These are phyloP conservation scores for Rhytidhysteron rufulum DNA, from an alignment of 2,329 filamentous ascomycete genomes.

Conservation along the genomic window DNA sequence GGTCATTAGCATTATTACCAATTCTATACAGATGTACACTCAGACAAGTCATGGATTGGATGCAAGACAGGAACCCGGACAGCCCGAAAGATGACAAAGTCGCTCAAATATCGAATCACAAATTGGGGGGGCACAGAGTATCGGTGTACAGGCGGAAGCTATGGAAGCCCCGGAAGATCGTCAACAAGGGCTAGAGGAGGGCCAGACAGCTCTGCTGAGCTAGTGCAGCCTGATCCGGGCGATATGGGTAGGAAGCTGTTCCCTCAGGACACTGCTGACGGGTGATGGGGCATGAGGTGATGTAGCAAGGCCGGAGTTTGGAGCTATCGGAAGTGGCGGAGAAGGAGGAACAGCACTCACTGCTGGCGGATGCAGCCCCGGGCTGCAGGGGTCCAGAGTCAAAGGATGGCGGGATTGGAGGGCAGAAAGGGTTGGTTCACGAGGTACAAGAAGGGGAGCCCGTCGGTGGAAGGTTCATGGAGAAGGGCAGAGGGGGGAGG, in stretches of 20 bases:
- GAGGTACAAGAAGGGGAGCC: too few relatives aligned
- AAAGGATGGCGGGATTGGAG: too few relatives aligned
- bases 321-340: not conserved
- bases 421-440: too few relatives aligned
- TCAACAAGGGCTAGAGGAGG: slow-evolving; percentile 10
- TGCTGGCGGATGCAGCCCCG: not conserved
- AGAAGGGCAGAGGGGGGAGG: not conserved
- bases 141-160: not conserved
- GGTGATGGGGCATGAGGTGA: not conserved
- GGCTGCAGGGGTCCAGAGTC: too few relatives aligned
- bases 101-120: not conserved
- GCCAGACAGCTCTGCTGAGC: not conserved
- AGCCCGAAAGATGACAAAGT: slow-evolving; percentile 26
- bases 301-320: not conserved
- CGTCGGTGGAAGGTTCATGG: not conserved
- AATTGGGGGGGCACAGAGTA: too few relatives aligned
- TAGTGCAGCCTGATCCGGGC: too few relatives aligned
- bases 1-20: slow-evolving; percentile 4
- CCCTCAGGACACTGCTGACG: not conserved
- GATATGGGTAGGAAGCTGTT: too few relatives aligned
- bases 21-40: not conserved
- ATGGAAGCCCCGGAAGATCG: slow-evolving; percentile 21
- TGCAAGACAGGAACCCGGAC: slow-evolving; percentile 15
- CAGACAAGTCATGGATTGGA: slow-evolving; percentile 1
- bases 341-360: not conserved